These are phyloP conservation scores for Wickerhamomyces sydowiorum DNA, from an alignment of 805 yeast genomes.

Conservation along the genomic window DNA sequence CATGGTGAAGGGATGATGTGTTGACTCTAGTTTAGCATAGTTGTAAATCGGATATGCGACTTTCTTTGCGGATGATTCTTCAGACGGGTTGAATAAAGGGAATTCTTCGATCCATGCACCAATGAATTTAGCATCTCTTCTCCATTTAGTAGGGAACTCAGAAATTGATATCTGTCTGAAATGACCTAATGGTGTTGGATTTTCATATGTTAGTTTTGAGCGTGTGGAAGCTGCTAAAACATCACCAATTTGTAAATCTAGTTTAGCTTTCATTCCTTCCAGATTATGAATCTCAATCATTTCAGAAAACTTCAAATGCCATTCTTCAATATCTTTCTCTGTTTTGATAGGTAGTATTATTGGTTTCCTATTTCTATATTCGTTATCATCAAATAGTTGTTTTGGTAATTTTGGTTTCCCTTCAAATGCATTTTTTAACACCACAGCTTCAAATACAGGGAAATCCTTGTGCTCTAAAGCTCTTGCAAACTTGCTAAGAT, in stretches of 20 bases:
- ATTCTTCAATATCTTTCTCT: constrained; percentile 30
- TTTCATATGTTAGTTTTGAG: constrained; percentile 66
- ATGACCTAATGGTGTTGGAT: constrained; percentile 91
- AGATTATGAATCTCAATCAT: constrained; percentile 29
- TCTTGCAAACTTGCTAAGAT: constrained; percentile 18
- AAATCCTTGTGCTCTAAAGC: constrained; percentile 37
- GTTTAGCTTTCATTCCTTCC: constrained; percentile 22
- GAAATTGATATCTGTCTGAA: constrained; percentile 70
- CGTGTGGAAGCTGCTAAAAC: constrained; percentile 77
- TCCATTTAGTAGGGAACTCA: constrained; percentile 42
- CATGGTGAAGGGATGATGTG: constrained; percentile 99
- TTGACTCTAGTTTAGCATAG: constrained; percentile 45
- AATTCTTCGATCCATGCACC: constrained; percentile 88
- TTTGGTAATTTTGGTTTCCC: constrained; percentile 27
- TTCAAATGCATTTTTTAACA: constrained; percentile 41
- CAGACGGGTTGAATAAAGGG: constrained; percentile 83
- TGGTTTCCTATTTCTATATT: constrained; percentile 57
- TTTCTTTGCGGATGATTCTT: constrained; percentile 22
- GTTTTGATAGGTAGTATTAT: constrained; percentile 43
- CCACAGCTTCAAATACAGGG: constrained; percentile 70
- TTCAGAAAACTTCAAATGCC: constrained; percentile 35
- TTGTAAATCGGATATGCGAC: constrained; percentile 59
- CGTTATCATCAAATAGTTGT: constrained; percentile 31
- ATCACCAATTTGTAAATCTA: constrained; percentile 60
- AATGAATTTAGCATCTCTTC: constrained; percentile 34